Evolutionary conservation across 1,284 basidiomycete genomes (phyloP), one percentile per base, ranked within the genome.

Genomic region (Wolfiporia cocos): DNA sequence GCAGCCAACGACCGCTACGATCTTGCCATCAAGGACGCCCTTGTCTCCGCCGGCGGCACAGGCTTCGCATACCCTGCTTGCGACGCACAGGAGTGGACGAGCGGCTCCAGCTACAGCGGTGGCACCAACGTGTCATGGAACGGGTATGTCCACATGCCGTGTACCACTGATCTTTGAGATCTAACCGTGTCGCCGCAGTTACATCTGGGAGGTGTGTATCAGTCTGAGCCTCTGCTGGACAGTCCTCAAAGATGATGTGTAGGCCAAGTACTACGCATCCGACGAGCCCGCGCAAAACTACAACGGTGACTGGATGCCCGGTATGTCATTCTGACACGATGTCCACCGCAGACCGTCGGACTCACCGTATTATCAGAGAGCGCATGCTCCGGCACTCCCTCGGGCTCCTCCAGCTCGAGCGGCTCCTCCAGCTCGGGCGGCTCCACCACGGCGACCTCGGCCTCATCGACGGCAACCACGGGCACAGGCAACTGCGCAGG

Each of bases 31-130:
- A 85, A 86, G 64, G 70, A 73, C 43, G 71, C 77, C 21, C 64
- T 84, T 31, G 61, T 66, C 12, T 72, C 73, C 24, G 76, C 78
- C 23, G 81, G 81, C 32, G 76, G 79, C 18, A 78, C 77, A 18
- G 78, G 79, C 3, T 85, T 85, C 58, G 74, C 70, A 1, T 84
- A 70, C 57, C 80, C 81, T 11, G 53, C 73, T 39, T 84, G 81
- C 55, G 69, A 71, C 21, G 76, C 77, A 6, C 66, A 75, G 14
- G 68, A 72, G 1, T 85, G 65, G 53, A 63, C 64, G 28, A 56
- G 72, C 5, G 74, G 76, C 21, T 69, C 56, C 5, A 64, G 55
- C 44, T 84, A 86, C 57, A 55, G 68, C 3, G 77, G 66, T 3
- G 73, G 74, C 22, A 68, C 71, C 3, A 55, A 70, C 49, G 79